These are phyloP conservation scores for Silybum marianum DNA, from an alignment of 129 eudicot species.

Conservation along the genomic window DNA sequence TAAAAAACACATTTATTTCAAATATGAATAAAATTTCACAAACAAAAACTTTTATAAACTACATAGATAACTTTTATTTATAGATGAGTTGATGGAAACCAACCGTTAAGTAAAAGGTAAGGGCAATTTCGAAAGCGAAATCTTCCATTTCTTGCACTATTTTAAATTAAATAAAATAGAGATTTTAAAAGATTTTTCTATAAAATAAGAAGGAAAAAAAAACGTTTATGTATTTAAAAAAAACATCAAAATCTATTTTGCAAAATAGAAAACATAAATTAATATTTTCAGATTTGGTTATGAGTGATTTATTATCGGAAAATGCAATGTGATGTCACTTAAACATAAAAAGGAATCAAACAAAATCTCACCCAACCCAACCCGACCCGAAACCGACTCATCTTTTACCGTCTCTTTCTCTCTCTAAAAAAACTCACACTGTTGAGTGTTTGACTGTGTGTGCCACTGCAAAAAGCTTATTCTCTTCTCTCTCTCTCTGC, in stretches of 20 bases:
- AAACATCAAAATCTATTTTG: background rate
- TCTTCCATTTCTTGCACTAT: background rate
- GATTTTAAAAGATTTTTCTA: no score
- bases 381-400: background rate
- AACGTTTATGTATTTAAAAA: no score
- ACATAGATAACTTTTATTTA: no score
- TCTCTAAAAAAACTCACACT: conserved; percentile 7
- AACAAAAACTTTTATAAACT: no score
- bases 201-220: no score
- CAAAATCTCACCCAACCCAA: conserved; percentile 21
- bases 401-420: background rate
- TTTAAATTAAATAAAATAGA: no score
- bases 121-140: no score
- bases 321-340: conserved; percentile 42
- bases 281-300: background rate
- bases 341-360: conserved; percentile 37
- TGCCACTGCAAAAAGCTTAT: conserved; percentile 39
- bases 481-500: conserved; percentile 34
- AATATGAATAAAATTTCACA: no score
- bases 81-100: no score
- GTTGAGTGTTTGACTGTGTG: conserved; percentile 6
- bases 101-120: no score
- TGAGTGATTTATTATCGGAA: conserved; percentile 23
- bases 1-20: no score
- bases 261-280: background rate